Evolutionary conservation across 1,284 basidiomycete species (phyloP).

Genomic region (Microbotryum saponariae): DNA sequence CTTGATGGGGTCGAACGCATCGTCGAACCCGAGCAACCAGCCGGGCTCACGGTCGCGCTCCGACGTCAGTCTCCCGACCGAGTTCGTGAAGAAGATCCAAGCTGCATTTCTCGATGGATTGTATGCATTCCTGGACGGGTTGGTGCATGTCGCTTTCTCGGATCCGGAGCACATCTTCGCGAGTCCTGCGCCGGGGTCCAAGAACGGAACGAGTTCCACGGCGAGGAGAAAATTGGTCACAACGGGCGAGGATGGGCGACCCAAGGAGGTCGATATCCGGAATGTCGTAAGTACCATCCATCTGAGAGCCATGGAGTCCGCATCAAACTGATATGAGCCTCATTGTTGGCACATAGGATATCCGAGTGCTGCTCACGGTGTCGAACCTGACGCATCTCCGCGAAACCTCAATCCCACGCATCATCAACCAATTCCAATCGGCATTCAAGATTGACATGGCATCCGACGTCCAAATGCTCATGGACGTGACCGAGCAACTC

Average conservation of each 20-base stretch:
- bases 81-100: constrained; percentile 58
- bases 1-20: constrained; percentile 10
- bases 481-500: constrained; percentile 69
- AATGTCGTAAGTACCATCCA: constrained; percentile 34
- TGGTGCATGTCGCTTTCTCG: constrained; percentile 72
- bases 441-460: constrained; percentile 66
- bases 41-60: constrained; percentile 7
- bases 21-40: constrained; percentile 2
- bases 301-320: background rate
- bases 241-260: constrained; percentile 23
- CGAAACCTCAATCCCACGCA: constrained; percentile 60
- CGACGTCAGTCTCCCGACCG: constrained; percentile 31
- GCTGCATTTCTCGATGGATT: constrained; percentile 80
- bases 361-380: constrained; percentile 76
- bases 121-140: constrained; percentile 81
- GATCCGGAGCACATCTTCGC: constrained; percentile 42
- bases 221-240: constrained; percentile 27
- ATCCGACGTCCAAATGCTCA: constrained; percentile 70
- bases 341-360: constrained; percentile 53
- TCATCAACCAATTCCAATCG: constrained; percentile 71
- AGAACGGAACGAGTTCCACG: constrained; percentile 7
- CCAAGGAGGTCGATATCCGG: constrained; percentile 37
- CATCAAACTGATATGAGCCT: background rate
- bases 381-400: constrained; percentile 79
- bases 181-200: background rate